These are phyloP conservation scores for Delphinella strobiligena DNA, from an alignment of 2,329 filamentous ascomycete species.

Conservation along the genomic window DNA sequence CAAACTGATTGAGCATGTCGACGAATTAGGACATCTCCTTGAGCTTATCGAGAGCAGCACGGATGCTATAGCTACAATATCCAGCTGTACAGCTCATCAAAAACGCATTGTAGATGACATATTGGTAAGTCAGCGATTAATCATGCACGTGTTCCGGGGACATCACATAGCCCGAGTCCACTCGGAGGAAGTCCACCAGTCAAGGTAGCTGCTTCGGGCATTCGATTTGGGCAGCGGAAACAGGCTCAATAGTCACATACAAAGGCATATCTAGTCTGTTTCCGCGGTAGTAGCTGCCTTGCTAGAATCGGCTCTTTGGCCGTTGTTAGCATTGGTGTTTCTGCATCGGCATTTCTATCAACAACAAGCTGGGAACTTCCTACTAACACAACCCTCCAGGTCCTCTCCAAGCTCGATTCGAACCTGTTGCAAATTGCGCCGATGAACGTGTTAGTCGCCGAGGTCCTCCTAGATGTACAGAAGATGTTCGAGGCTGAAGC, in stretches of 20 bases:
- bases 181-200: no score
- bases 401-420: conserved; percentile 24
- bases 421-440: conserved; percentile 9
- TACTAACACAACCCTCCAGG: conserved; percentile 28
- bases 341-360: neutral
- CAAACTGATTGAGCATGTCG: conserved; percentile 8
- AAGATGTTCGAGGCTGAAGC: conserved; percentile 14
- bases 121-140: conserved; percentile 11
- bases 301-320: no score
- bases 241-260: no score
- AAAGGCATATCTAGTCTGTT: no score
- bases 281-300: no score
- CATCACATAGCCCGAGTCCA: no score
- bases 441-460: conserved; percentile 8
- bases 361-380: neutral
- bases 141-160: no score
- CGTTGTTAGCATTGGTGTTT: no score
- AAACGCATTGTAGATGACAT: conserved; percentile 37
- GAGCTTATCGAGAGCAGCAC: conserved; percentile 19
- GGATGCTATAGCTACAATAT: conserved; percentile 29
- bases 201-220: no score
- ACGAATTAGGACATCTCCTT: conserved; percentile 12
- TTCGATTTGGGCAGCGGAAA: no score
- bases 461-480: conserved; percentile 10
- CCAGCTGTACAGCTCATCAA: conserved; percentile 34